A percentile compares a stretch with the other conserved stretches of the same genome.
Conservation (phyloP, 108 stramenopile species). For the Fistulifera solaris region DNA sequence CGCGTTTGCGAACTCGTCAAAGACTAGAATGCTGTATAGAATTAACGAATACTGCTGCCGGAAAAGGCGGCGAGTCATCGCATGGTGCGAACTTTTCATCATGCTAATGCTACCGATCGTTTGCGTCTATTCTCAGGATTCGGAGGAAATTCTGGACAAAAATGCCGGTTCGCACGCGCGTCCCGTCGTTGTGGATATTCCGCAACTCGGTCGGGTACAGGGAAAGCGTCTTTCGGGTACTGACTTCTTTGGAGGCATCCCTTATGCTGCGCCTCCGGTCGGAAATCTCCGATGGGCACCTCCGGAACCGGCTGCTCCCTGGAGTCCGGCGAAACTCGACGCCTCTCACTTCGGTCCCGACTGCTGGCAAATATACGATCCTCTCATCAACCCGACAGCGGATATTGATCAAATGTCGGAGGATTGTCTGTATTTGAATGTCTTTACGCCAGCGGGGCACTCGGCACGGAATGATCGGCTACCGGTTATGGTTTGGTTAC, state of each 20-base stretch:
- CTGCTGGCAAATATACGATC: slow-evolving; percentile 59
- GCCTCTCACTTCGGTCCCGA: slow-evolving; percentile 48
- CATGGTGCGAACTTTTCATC: no score
- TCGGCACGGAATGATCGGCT: slow-evolving; percentile 6
- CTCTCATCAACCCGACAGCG: slow-evolving; percentile 31
- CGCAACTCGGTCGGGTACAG: slow-evolving; percentile 26
- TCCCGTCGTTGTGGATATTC: slow-evolving; percentile 7
- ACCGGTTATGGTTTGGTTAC: slow-evolving; percentile 61
- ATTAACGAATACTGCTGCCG: no score
- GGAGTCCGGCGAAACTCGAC: slow-evolving; percentile 44
- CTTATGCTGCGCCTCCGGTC: slow-evolving; percentile 53
- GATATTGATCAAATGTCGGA: slow-evolving; percentile 42
- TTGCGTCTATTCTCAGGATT: slow-evolving; percentile 6
- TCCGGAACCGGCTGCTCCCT: slow-evolving; percentile 37
- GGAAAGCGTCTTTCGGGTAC: slow-evolving; percentile 34
- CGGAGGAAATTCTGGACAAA: slow-evolving; percentile 10
- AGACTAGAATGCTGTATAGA: no score
- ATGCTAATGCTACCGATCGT: no score
- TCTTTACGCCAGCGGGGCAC: slow-evolving; percentile 53
- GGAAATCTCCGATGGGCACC: slow-evolving; percentile 42
- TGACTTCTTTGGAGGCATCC: slow-evolving; percentile 46
- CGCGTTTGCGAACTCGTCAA: no score
- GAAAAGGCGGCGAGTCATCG: no score
- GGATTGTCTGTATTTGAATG: slow-evolving; percentile 69
- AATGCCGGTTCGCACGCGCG: neutral